phyloP scores from a whole-genome alignment of 768 basidiomycete species.

The Auricularia cornea region DNA sequence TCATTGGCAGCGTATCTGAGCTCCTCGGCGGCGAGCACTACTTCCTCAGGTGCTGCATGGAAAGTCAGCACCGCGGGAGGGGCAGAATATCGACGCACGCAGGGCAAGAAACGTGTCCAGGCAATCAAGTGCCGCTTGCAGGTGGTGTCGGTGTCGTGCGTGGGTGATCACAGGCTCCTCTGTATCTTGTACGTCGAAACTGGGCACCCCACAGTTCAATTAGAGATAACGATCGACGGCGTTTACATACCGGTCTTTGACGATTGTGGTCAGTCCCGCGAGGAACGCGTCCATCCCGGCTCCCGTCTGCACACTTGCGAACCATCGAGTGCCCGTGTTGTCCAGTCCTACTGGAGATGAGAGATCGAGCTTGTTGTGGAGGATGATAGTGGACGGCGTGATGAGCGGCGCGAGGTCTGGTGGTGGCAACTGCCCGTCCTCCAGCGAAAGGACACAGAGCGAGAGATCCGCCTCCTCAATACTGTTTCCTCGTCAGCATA shows the following conservation, averaged over 20 bases:
- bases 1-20: slow-evolving; percentile 77
- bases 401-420: slow-evolving; percentile 42
- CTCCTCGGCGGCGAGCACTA: slow-evolving; percentile 81
- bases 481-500: slow-evolving; percentile 32
- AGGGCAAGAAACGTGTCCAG: slow-evolving; percentile 52
- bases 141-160: slow-evolving; percentile 67
- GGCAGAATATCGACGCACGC: slow-evolving; percentile 22
- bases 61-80: slow-evolving; percentile 3
- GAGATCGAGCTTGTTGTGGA: slow-evolving; percentile 77
- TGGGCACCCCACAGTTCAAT: slow-evolving; percentile 2
- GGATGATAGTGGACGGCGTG: slow-evolving; percentile 49
- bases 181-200: slow-evolving; percentile 15
- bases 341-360: slow-evolving; percentile 11
- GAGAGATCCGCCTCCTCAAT: slow-evolving; percentile 59
- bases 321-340: slow-evolving; percentile 36
- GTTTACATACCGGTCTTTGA: slow-evolving; percentile 41
- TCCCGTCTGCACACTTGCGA: slow-evolving; percentile 50
- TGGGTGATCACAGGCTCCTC: slow-evolving; percentile 66
- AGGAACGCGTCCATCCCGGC: slow-evolving; percentile 54
- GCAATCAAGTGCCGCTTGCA: slow-evolving; percentile 55
- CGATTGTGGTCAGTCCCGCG: slow-evolving; percentile 41
- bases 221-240: slow-evolving; percentile 4
- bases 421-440: slow-evolving; percentile 36
- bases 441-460: slow-evolving; percentile 74
- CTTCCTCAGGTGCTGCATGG: slow-evolving; percentile 47